Evolutionary conservation across 176 grass and related monocot species (phyloP).

Genomic region (Poa pratensis): DNA sequence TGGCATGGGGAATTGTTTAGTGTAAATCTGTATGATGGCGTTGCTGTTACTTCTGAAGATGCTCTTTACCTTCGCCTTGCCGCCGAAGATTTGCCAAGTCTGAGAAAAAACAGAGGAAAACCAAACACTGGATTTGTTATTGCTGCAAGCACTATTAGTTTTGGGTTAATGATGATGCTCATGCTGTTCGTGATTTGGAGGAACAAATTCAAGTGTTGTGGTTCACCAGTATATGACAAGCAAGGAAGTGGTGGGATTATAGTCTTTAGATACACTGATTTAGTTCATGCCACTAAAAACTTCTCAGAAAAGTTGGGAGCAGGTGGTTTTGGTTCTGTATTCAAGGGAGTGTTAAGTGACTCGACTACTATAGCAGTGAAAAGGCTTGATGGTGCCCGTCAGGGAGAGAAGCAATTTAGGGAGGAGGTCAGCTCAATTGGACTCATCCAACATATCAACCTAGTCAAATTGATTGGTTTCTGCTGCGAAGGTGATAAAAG

Average conservation of each 20-base stretch:
- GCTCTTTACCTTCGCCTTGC: too few relatives aligned
- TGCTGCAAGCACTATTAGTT: too few relatives aligned
- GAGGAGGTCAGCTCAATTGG: slow-evolving; percentile 59
- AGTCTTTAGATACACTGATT: background rate
- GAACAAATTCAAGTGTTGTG: background rate
- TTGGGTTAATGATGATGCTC: slow-evolving; percentile 26
- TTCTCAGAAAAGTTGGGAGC: slow-evolving; percentile 54
- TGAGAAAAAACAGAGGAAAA: slow-evolving; percentile 24
- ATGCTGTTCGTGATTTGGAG: slow-evolving; percentile 22
- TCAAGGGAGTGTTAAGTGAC: slow-evolving; percentile 43
- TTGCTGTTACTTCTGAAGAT: too few relatives aligned
- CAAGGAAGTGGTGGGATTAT: slow-evolving; percentile 32
- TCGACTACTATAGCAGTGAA: slow-evolving; percentile 54
- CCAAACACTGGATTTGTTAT: too few relatives aligned
- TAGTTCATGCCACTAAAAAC: slow-evolving; percentile 42
- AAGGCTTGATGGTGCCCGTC: slow-evolving; percentile 39
- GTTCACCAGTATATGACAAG: slow-evolving; percentile 20
- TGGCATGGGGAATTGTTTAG: too few relatives aligned
- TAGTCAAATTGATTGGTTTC: slow-evolving; percentile 57
- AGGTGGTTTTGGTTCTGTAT: slow-evolving; percentile 59
- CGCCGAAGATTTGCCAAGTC: too few relatives aligned
- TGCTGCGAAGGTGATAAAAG: slow-evolving; percentile 49
- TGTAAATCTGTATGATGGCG: too few relatives aligned
- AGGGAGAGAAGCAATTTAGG: slow-evolving; percentile 62
- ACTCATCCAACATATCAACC: slow-evolving; percentile 61